Percentiles rank a stretch among this genome's conserved stretches.
phyloP scores from a whole-genome alignment of 441 rosid species.

The Adansonia grandidieri region DNA sequence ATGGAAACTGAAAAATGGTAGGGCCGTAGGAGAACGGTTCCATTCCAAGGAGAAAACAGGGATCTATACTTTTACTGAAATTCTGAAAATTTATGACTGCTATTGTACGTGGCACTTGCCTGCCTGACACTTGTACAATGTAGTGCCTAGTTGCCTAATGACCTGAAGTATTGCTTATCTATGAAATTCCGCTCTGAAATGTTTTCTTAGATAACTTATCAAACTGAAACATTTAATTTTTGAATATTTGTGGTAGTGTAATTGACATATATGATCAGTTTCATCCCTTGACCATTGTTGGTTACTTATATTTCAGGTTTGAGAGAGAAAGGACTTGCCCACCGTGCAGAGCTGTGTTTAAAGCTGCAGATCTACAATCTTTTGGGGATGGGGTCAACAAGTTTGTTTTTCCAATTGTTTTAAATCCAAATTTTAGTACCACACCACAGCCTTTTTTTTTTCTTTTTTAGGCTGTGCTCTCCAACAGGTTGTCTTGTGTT shows the following conservation, averaged over 20 bases:
- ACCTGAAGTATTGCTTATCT: background rate
- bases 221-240: too few relatives aligned
- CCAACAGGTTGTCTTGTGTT: background rate
- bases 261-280: background rate
- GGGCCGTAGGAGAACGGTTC: background rate
- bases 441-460: background rate
- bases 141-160: background rate
- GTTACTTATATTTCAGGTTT: slow-evolving; percentile 52
- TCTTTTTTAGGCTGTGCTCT: background rate
- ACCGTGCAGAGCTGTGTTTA: slow-evolving; percentile 64
- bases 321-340: slow-evolving; percentile 79
- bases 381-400: slow-evolving; percentile 68
- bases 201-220: too few relatives aligned
- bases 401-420: slow-evolving; percentile 64
- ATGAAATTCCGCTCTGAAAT: background rate
- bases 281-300: background rate
- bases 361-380: slow-evolving; percentile 54
- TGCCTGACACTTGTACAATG: background rate
- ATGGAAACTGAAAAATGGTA: background rate
- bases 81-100: background rate
- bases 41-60: background rate
- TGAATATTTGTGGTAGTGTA: background rate
- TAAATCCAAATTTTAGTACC: slow-evolving; percentile 20
- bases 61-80: background rate
- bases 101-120: background rate